Conservation (phyloP, 176 grass and related monocot species). For the Sorghum bicolor region DNA sequence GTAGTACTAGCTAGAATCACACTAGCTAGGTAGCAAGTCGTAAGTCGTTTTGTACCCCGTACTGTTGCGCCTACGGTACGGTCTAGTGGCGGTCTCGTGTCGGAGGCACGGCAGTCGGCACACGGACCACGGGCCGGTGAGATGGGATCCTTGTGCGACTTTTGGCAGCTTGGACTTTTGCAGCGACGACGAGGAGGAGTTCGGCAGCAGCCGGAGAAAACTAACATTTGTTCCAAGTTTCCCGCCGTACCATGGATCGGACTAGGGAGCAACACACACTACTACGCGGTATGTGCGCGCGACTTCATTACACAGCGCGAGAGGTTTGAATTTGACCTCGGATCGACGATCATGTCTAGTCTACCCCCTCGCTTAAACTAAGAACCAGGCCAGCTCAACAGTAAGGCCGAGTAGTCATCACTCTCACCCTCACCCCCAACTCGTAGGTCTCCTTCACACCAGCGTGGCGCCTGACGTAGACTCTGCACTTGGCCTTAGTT, state of each 20-base stretch:
- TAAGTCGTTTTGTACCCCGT: neutral
- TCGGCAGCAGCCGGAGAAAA: neutral
- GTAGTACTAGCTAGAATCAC: neutral
- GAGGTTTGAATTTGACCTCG: neutral
- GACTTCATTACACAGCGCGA: too few species aligned
- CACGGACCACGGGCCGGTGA: neutral
- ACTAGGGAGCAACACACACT: neutral
- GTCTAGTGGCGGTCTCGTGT: neutral
- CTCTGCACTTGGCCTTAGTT: neutral
- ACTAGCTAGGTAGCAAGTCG: neutral
- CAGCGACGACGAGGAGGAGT: neutral
- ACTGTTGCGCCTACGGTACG: neutral
- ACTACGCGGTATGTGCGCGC: neutral
- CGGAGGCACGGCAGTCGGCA: neutral
- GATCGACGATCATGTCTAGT: too few species aligned
- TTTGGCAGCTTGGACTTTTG: neutral
- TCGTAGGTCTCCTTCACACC: conserved; percentile 6
- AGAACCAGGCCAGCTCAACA: neutral
- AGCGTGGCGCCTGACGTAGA: neutral
- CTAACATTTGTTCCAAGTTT: too few species aligned
- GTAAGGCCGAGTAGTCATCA: neutral
- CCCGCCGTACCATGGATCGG: neutral
- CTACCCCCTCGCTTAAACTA: too few species aligned
- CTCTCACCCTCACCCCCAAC: neutral
- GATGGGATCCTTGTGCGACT: neutral